Percentiles rank a stretch among this genome's conserved stretches.
phyloP scores from a whole-genome alignment of 805 yeast genomes.

The Blastobotrys terrestris region DNA sequence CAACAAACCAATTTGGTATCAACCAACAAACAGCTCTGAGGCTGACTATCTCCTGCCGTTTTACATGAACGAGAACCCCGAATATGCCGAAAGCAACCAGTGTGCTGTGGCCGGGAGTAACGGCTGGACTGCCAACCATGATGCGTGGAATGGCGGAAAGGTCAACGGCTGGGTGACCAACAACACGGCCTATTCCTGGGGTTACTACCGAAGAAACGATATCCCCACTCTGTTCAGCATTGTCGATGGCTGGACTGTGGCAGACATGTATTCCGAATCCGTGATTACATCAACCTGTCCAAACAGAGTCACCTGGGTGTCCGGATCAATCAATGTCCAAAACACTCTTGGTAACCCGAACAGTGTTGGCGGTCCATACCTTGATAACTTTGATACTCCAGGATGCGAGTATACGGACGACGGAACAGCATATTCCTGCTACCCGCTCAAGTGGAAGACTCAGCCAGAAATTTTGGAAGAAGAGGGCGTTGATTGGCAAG shows the following conservation, averaged over 20 bases:
- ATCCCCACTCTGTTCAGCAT: slow-evolving; percentile 22
- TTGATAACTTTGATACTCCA: slow-evolving; percentile 18
- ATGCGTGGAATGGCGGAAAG: slow-evolving; percentile 23
- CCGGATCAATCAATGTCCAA: slow-evolving; percentile 21
- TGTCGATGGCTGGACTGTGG: slow-evolving; percentile 24
- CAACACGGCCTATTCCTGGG: slow-evolving; percentile 23
- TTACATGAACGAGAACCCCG: slow-evolving; percentile 17
- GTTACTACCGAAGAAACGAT: slow-evolving; percentile 18
- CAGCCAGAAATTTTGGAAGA: slow-evolving; percentile 18
- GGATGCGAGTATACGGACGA: slow-evolving; percentile 16
- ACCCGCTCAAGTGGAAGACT: slow-evolving; percentile 22
- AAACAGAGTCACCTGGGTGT: slow-evolving; percentile 23
- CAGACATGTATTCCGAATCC: slow-evolving; percentile 25
- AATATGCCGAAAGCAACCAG: slow-evolving; percentile 20
- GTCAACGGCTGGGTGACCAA: slow-evolving; percentile 23
- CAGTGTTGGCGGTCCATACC: slow-evolving; percentile 19
- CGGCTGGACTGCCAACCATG: slow-evolving; percentile 25
- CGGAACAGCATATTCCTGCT: slow-evolving; percentile 16
- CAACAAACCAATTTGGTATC: slow-evolving; percentile 16
- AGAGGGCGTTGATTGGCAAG: slow-evolving; percentile 19
- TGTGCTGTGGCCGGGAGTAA: slow-evolving; percentile 24
- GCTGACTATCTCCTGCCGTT: slow-evolving; percentile 21
- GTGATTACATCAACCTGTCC: slow-evolving; percentile 24
- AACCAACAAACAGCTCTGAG: slow-evolving; percentile 14
- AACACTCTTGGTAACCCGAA: slow-evolving; percentile 16